phyloP scores from a whole-genome alignment of 768 basidiomycete species.

The Trametes maxima region DNA sequence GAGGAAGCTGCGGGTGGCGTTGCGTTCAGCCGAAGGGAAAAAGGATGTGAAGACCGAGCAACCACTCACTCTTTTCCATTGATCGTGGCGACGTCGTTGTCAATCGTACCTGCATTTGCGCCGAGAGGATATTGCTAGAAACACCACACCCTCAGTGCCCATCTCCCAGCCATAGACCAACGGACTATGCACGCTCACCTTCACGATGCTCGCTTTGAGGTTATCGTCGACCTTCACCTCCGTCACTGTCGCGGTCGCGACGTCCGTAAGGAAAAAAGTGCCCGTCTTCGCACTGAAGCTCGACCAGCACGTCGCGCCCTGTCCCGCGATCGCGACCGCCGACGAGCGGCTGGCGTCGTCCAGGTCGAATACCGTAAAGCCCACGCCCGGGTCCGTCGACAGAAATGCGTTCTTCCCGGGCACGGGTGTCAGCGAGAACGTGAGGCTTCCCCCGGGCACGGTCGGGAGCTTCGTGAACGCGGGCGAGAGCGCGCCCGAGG shows the following conservation, averaged over 20 bases:
- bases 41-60: not conserved
- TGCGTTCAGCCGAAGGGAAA: not conserved
- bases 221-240: conserved; percentile 49
- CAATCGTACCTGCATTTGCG: conserved; percentile 24
- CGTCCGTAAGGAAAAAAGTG: conserved; percentile 33
- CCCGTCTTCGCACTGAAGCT: conserved; percentile 31
- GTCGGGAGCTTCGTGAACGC: conserved; percentile 41
- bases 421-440: conserved; percentile 46
- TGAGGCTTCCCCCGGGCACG: conserved; percentile 44
- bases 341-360: conserved; percentile 10
- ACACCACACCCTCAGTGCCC: no score
- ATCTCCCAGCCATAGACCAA: no score
- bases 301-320: conserved; percentile 36
- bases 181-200: conserved; percentile 32
- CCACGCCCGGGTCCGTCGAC: conserved; percentile 31
- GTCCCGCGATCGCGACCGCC: conserved; percentile 26
- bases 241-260: conserved; percentile 33
- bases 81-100: conserved; percentile 32
- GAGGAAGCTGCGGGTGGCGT: conserved; percentile 37
- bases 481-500: conserved; percentile 43
- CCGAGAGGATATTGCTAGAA: conserved; percentile 20
- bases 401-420: conserved; percentile 33
- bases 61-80: conserved; percentile 32
- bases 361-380: conserved; percentile 34
- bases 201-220: conserved; percentile 46